Evolutionary conservation across 495 filamentous ascomycete genomes (phyloP), one percentile per base, ranked within the genome.

Genomic region (Podospora pseudoanserina): DNA sequence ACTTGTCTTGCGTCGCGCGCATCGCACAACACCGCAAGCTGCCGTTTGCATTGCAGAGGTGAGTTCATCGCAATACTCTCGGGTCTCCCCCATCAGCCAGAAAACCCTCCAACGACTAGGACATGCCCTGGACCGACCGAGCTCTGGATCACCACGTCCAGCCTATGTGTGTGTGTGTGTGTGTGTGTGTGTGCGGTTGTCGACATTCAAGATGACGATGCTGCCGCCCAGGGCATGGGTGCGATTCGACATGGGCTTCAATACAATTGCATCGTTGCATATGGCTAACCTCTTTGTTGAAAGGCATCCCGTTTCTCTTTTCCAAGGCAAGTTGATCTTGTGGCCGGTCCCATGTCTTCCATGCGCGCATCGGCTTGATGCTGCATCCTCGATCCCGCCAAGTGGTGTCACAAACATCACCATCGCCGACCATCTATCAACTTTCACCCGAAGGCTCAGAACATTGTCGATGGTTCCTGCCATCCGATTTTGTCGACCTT

Each of bases 391-490:
- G 61, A 63, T 63, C 61, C 32, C 61, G 61, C 30, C 61, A 19
- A 20, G n/a, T 49, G 61, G 61, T 63, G 61, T 44, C 61, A 63
- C 61, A 63, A 63, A 32, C 61, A 18, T 63, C n/a, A n/a, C 30
- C 28, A 63, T 63, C 61, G 61, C 18, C 30, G 30, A 32, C 30
- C 27, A 23, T 9, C 61, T 2, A 49, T 63, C 28, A n/a, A 44
- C 55, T 49, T 11, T 49, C 39, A 49, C 39, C 39, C 39, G 39
- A 49, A 2, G 39, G 39, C 2, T 39, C 34, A 39, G 34, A 39
- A 39, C 6, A 6, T 39, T 11, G 39, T 16, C 39, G 39, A 49
- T 49, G 39, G 2, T 11, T 49, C 39, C 39, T 49, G 39, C 39
- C 11, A 49, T 49, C 39, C 39, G 39, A 49, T 49, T 9, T 13